Conservation (phyloP, 139 green algal genomes). For the Tetraselmis striata region DNA sequence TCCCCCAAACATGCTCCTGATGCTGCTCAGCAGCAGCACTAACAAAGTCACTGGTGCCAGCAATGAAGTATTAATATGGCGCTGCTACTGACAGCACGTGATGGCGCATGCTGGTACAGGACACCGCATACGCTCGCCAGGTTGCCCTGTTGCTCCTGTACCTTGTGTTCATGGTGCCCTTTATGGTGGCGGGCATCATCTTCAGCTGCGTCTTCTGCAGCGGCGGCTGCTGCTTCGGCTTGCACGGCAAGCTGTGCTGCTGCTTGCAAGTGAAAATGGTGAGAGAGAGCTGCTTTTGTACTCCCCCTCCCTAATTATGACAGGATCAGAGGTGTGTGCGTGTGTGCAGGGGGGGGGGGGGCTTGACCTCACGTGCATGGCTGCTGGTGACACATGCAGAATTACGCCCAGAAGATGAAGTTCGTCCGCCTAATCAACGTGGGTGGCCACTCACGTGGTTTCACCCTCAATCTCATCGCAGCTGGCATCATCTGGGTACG, state of each 20-base stretch:
- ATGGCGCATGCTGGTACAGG: not conserved
- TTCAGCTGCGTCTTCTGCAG: not conserved
- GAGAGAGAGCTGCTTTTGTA: too few relatives aligned
- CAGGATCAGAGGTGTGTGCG: too few relatives aligned
- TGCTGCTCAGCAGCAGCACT: too few relatives aligned
- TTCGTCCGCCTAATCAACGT: not conserved
- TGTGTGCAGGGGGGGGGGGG: too few relatives aligned
- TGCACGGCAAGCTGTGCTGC: not conserved
- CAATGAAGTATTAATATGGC: too few relatives aligned
- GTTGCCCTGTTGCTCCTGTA: not conserved
- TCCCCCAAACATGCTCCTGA: too few relatives aligned
- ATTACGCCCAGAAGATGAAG: not conserved
- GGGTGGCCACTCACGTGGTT: not conserved
- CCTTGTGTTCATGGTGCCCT: not conserved
- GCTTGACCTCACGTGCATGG: not conserved
- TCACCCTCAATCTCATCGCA: not conserved
- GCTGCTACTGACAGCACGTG: too few relatives aligned
- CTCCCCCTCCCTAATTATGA: too few relatives aligned
- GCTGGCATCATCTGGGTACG: not conserved
- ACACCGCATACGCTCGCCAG: not conserved
- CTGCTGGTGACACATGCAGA: not conserved
- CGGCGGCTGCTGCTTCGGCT: not conserved
- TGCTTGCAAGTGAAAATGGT: not conserved
- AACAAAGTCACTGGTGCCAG: too few relatives aligned
- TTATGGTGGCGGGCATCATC: not conserved